A percentile compares a stretch with the other conserved stretches of the same genome.
Conservation (phyloP, 768 basidiomycete species). For the Boletales sp. region DNA sequence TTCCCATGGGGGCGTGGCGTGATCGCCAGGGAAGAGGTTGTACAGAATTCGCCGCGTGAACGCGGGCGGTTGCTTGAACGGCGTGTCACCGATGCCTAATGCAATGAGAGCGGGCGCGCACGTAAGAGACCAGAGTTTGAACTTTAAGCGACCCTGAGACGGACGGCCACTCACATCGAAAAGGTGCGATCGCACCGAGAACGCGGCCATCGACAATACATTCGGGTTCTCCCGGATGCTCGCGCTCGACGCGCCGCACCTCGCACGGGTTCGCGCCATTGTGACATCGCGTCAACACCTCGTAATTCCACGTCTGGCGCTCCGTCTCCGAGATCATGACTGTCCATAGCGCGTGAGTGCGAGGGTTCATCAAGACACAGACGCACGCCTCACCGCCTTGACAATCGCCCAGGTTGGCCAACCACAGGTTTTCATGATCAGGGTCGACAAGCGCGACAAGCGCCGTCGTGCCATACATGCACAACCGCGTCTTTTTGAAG, state of each 20-base stretch:
- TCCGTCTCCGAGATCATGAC: constrained; percentile 51
- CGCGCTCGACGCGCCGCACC: constrained; percentile 55
- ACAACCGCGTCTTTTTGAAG: constrained; percentile 61
- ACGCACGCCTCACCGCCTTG: constrained; percentile 55
- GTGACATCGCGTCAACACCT: constrained; percentile 61
- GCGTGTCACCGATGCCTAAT: constrained; percentile 64
- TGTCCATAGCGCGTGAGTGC: constrained; percentile 19
- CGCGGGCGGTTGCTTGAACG: constrained; percentile 69
- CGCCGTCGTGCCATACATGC: constrained; percentile 79
- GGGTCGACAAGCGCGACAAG: constrained; percentile 73
- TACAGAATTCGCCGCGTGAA: constrained; percentile 66
- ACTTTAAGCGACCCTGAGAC: constrained; percentile 18
- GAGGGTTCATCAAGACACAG: not conserved
- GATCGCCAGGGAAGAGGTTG: constrained; percentile 60
- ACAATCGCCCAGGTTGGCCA: constrained; percentile 79
- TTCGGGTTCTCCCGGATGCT: constrained; percentile 69
- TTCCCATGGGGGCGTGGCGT: constrained; percentile 61
- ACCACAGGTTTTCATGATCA: constrained; percentile 64
- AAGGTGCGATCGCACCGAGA: constrained; percentile 74
- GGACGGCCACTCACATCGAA: constrained; percentile 54
- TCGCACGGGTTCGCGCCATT: constrained; percentile 69
- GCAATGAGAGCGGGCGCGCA: not conserved
- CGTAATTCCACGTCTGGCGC: constrained; percentile 53
- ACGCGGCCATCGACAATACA: constrained; percentile 65
- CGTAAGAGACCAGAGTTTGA: constrained; percentile 6